A percentile compares a stretch with the other conserved stretches of the same genome.
Conservation (phyloP, 768 basidiomycete species). For the Bullera alba region DNA sequence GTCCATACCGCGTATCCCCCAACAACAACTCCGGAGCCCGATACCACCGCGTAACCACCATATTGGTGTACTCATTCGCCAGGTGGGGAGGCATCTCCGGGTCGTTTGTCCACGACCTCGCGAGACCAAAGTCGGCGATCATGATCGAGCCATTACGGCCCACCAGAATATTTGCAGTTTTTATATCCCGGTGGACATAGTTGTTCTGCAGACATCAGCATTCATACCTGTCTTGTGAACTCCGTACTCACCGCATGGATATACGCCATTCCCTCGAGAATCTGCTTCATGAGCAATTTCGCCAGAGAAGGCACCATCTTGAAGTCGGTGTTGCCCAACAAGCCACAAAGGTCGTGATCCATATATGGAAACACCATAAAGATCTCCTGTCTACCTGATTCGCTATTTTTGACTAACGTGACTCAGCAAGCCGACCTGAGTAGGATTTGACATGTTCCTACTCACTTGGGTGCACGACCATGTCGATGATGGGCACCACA, state of each 20-base stretch:
- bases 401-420: no score
- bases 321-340: constrained; percentile 79
- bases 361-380: constrained; percentile 99
- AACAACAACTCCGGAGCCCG: constrained; percentile 90
- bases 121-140: constrained; percentile 95
- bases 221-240: not conserved
- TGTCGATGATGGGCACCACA: constrained; percentile 80
- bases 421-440: not conserved
- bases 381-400: constrained; percentile 53
- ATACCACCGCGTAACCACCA: constrained; percentile 98
- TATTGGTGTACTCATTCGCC: constrained; percentile 78
- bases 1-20: constrained; percentile 80
- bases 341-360: constrained; percentile 95
- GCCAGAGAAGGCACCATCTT: constrained; percentile 75
- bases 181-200: constrained; percentile 97
- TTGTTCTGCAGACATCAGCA: constrained; percentile 59
- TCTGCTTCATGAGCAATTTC: constrained; percentile 92
- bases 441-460: no score
- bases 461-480: constrained; percentile 63
- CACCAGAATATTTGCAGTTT: constrained; percentile 93
- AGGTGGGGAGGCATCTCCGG: constrained; percentile 37
- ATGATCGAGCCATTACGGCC: constrained; percentile 73
- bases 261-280: constrained; percentile 91
- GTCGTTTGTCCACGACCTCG: constrained; percentile 55
- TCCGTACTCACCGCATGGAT: constrained; percentile 71